A percentile compares a stretch with the other conserved stretches of the same genome.
Evolutionary conservation across 441 rosid species (phyloP).

Genomic region (Adansonia madagascariensis): DNA sequence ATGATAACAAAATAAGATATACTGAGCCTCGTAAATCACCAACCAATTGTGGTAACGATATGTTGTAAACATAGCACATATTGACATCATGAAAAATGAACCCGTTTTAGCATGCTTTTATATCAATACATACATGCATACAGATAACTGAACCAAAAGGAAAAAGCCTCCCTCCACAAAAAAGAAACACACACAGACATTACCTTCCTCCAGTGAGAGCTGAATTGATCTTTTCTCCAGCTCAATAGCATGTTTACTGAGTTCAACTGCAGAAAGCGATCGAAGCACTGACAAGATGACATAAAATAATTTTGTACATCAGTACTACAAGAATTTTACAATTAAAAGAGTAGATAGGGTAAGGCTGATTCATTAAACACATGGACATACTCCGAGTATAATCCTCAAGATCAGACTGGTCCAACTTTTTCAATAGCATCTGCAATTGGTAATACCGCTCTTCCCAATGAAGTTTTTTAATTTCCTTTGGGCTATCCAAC

Average conservation of each 20-base stretch:
- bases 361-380: constrained; percentile 6
- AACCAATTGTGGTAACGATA: neutral
- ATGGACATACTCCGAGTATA: constrained; percentile 68
- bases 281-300: constrained; percentile 58
- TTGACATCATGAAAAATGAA: neutral
- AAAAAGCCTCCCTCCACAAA: neutral
- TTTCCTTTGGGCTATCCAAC: constrained; percentile 38
- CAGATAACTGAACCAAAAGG: neutral
- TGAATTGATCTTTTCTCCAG: constrained; percentile 93
- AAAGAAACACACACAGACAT: neutral
- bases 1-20: neutral
- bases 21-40: neutral
- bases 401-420: constrained; percentile 63
- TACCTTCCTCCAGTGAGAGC: constrained; percentile 96
- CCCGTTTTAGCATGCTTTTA: neutral
- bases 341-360: neutral
- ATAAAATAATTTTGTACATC: constrained; percentile 21
- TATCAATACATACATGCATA: neutral
- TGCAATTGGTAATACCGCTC: constrained; percentile 76
- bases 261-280: constrained; percentile 76
- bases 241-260: constrained; percentile 84
- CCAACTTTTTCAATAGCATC: constrained; percentile 55
- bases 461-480: constrained; percentile 61
- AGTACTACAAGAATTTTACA: constrained; percentile 19
- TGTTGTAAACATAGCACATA: neutral